Conservation (phyloP, 163 green algal genomes). For the Chlorella variabilis region DNA sequence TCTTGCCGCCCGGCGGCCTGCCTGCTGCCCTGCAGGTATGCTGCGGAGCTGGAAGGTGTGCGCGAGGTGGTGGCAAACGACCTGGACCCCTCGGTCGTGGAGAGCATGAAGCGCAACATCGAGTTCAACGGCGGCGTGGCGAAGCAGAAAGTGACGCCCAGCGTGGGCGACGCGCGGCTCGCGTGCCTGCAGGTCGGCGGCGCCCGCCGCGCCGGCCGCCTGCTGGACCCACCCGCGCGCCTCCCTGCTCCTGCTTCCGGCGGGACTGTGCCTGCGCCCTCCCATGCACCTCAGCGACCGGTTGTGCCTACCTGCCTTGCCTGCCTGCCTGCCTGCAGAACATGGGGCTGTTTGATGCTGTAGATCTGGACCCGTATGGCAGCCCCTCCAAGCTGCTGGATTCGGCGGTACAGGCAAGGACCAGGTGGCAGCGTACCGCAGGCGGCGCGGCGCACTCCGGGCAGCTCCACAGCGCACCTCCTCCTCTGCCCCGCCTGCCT, state of each 20-base stretch:
- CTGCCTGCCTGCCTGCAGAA: slow-evolving; percentile 50
- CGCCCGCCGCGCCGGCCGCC: too few species aligned
- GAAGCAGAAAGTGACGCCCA: slow-evolving; percentile 61
- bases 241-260: too few species aligned
- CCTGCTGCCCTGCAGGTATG: slow-evolving; percentile 66
- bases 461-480: too few species aligned
- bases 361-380: slow-evolving; percentile 99
- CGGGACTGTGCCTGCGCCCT: too few species aligned
- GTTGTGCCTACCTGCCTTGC: background rate
- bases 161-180: slow-evolving; percentile 82
- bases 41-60: slow-evolving; percentile 78
- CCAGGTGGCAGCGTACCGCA: slow-evolving; percentile 45
- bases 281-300: too few species aligned
- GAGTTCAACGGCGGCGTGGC: slow-evolving; percentile 79
- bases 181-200: slow-evolving; percentile 82
- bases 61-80: slow-evolving; percentile 86
- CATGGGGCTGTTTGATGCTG: slow-evolving; percentile 79
- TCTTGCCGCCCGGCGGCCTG: too few species aligned
- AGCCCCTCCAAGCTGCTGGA: slow-evolving; percentile 92
- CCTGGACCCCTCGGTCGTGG: slow-evolving; percentile 80
- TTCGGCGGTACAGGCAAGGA: slow-evolving; percentile 87
- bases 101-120: slow-evolving; percentile 88
- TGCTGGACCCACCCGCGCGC: too few species aligned
- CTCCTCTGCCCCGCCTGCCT: too few species aligned
- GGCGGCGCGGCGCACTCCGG: too few species aligned